Evolutionary conservation across 1,284 basidiomycete genomes (phyloP), one percentile per base, ranked within the genome.

Genomic region (Ceratobasidium papillatum): DNA sequence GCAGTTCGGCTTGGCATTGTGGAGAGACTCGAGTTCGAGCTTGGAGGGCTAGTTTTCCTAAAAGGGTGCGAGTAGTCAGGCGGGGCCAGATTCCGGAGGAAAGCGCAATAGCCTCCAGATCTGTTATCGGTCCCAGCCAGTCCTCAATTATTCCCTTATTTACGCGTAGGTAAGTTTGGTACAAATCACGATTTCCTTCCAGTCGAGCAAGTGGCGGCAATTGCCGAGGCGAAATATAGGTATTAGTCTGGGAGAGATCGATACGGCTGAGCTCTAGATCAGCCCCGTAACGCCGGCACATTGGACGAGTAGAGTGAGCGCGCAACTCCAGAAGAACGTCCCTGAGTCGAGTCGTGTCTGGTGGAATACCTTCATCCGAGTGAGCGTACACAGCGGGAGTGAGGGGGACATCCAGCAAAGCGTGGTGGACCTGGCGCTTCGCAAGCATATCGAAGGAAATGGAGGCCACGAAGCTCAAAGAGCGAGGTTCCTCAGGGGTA

Each of bases 31-130:
- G 11, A 1, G 32, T 32, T 30, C 64, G 64, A 41, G 27, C 51
- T 17, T 34, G 19, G 8, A 62, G 52, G 9, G 51, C 52, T 0
- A 75, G 52, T 3, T 41, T 45, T 3, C 27, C n/a, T 1, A 75
- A 52, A 11, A 73, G 17, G 7, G 49, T 38, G 3, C 74, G 49
- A 22, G 64, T 11, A 14, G 63, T 68, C 9, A 43, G 17, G 19
- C 41, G 32, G 2, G 74, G 74, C 74, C 74, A 75, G 22, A 75
- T n/a, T 5, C 74, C 68, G 17, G 68, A 47, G 11, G n/a, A 25
- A n/a, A 25, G 19, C 2, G 66, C 11, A 8, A 65, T n/a, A 17
- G 5, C 2, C 11, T 74, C 62, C 7, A 74, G 17, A 7, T 1
- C 2, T 8, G 32, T 65, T 25, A 2, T 11, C 4, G 74, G 59